Evolutionary conservation across 371 early-diverging fungal species (phyloP).

Genomic region (Encephalitozoon romaleae): DNA sequence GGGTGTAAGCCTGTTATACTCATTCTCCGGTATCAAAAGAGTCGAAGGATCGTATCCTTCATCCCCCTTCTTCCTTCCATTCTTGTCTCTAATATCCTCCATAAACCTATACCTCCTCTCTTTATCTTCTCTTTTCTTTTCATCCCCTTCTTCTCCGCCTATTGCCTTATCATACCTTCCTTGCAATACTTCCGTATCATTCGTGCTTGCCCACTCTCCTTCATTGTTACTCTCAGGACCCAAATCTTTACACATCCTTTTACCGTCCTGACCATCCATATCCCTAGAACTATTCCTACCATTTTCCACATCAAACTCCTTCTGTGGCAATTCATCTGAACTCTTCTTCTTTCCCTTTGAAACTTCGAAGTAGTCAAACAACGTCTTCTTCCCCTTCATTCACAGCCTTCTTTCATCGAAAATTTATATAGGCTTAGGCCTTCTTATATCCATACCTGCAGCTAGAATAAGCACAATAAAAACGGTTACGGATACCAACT

Average conservation of each 20-base stretch:
- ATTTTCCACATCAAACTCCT: not conserved
- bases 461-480: not conserved
- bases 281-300: not conserved
- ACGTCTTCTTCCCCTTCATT: not conserved
- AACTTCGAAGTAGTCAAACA: not conserved
- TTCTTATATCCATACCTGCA: not conserved
- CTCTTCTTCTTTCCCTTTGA: not conserved
- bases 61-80: slow-evolving; percentile 64
- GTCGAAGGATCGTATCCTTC: slow-evolving; percentile 85
- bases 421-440: not conserved
- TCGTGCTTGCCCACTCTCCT: not conserved
- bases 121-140: slow-evolving; percentile 57
- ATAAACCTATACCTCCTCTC: slow-evolving; percentile 74
- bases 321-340: not conserved
- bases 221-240: not conserved
- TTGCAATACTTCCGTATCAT: not conserved
- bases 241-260: not conserved
- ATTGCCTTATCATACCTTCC: not conserved
- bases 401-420: not conserved
- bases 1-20: slow-evolving; percentile 76
- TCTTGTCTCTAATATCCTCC: slow-evolving; percentile 69
- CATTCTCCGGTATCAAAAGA: slow-evolving; percentile 70
- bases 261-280: not conserved
- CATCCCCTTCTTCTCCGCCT: not conserved
- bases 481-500: not conserved